Base-by-base conservation (phyloP, 2,329 filamentous ascomycete genomes). In the Alternaria longipes region DNA sequence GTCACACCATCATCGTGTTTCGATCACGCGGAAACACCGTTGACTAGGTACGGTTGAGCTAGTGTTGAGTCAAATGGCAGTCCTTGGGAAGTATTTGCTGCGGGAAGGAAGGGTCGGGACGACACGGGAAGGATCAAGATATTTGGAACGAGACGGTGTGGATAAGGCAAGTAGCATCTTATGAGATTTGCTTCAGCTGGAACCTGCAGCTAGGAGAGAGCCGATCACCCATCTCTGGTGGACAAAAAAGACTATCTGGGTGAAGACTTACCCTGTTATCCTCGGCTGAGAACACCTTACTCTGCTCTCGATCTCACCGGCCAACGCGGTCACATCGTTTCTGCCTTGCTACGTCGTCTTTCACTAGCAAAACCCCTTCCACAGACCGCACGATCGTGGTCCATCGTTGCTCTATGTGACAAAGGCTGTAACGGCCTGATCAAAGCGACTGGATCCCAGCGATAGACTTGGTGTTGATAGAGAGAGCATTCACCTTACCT, bases 121-220 rank as follows among this genome's bases (percentile, higher is more conserved):
- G 60, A 34, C 22, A 56, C 34, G 54, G 50, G 49, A 60, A 57
- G 56, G 59, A 49, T 47, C 36, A 20, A 28, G 30, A 59, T 41
- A 22, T 42, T 34, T 16, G 4, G 22, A 12, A 22, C 38, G 18
- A 49, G 36, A 30, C 62, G 26, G 47, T 56, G 47, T 52, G 36
- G 22, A 44, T 49, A 45, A 53, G 56, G 50, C 59, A 60, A 49
- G 58, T 63, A 63, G 63, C 63, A 32, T 45, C 34, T 56, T 51
- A n/a, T n/a, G 30, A 47, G 36, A 36, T 56, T 46, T 50, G 44
- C 30, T 30, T 38, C 16, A 49, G 46, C 46, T 20, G n/a, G 20
- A 26, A 40, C 44, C 22, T 28, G 38, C 14, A 12, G 38, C 22
- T 30, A 18, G 30, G 26, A 46, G 9, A 30, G n/a, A 30, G 55